Evolutionary conservation across 345 rosid genomes (phyloP).

Genomic region (Salix viminalis): DNA sequence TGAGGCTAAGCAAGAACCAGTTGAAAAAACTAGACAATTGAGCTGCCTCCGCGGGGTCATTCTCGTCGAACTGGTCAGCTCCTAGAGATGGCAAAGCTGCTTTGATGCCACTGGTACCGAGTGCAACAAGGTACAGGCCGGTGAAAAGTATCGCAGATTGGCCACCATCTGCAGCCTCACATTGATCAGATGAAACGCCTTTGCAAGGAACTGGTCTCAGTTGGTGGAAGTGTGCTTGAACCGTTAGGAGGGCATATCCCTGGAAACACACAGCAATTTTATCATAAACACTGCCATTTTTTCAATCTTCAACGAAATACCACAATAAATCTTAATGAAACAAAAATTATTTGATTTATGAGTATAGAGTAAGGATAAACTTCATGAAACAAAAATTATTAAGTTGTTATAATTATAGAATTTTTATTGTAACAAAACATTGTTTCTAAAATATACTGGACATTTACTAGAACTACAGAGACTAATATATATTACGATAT

Average conservation of each 20-base stretch:
- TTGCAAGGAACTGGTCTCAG: conserved; percentile 52
- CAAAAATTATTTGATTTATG: no score
- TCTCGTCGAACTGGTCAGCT: conserved; percentile 56
- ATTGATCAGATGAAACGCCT: conserved; percentile 33
- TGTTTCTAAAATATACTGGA: no score
- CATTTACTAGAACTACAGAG: no score
- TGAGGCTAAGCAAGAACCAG: conserved; percentile 56
- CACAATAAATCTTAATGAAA: no score
- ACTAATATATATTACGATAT: no score
- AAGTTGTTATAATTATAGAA: no score
- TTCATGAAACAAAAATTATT: no score
- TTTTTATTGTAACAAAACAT: no score
- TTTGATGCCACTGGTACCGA: conserved; percentile 54
- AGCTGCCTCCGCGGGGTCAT: conserved; percentile 42
- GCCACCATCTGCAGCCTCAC: conserved; percentile 30
- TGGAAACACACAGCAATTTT: conserved; percentile 13
- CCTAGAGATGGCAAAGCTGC: conserved; percentile 54
- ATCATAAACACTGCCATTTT: neutral
- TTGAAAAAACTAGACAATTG: conserved; percentile 53
- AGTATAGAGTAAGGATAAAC: no score
- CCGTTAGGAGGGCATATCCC: conserved; percentile 45
- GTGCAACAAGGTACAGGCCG: conserved; percentile 52
- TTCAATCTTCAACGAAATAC: neutral
- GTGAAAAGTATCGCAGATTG: conserved; percentile 37
- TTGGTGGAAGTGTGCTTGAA: conserved; percentile 46